Base-by-base conservation (phyloP, 1,284 basidiomycete species). In the Agroathelia rolfsii region DNA sequence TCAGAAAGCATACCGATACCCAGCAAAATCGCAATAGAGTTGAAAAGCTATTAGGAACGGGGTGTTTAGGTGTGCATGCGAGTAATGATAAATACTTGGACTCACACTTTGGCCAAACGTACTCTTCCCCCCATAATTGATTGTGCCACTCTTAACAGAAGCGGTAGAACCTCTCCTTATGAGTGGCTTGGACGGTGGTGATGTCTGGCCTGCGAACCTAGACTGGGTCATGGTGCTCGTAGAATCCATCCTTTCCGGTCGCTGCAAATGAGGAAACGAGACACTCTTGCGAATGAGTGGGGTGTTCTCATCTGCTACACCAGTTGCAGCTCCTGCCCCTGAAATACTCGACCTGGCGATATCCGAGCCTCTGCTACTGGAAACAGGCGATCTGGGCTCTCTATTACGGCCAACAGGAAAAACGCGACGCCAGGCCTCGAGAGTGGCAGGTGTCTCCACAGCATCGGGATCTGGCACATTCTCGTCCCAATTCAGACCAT, bases 1-100 rank as follows among this genome's bases (percentile, higher is more conserved):
- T 92, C 82, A 2, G 86, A 89, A 2, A 94, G 67, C 64, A 95
- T 80, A 2, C 90, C 90, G 41, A 94, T 84, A 4, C 90, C 90
- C 6, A 92, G 64, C 7, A 93, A 61, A 16, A 90, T 84, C 6
- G 86, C 88, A 28, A 82, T 83, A 6, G 83, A 79, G 48, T 94
- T 94, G 62, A 93, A 93, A n/a, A 94, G 60, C 84, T 88, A 42
- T 12, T 22, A 8, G 18, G 25, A 16, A 35, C 25, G 5, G 25
- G 6, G 15, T 7, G 27, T 17, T 24, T 29, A 29, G 27, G 30
- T 24, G 12, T 26, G 27, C 11, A 21, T 36, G 12, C 25, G 27
- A 12, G 20, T 36, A 19, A 27, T n/a, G n/a, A 40, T 39, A 14
- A 32, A 12, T 18, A 27, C 24, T 27, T 12, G 6, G 10, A 53